Evolutionary conservation across 768 basidiomycete genomes (phyloP).

Genomic region (Sporobolomyces roseus): DNA sequence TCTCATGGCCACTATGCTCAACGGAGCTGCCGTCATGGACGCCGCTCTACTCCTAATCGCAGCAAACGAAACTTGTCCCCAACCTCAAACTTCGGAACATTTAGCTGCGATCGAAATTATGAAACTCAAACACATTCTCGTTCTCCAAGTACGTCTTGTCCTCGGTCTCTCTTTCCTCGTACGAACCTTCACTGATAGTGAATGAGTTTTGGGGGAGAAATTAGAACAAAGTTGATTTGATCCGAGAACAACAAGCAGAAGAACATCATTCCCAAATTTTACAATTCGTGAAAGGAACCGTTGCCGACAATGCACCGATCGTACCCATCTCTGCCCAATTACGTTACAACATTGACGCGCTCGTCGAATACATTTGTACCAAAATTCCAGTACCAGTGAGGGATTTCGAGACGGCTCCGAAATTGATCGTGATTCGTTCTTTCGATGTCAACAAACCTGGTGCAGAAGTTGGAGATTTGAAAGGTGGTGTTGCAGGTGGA

Average conservation of each 20-base stretch:
- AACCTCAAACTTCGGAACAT: conserved; percentile 98
- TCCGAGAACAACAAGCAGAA: conserved; percentile 86
- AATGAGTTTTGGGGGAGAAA: background rate
- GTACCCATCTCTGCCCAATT: conserved; percentile 98
- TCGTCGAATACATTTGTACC: conserved; percentile 97
- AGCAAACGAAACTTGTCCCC: conserved; percentile 97
- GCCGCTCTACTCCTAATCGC: conserved; percentile 92
- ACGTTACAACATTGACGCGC: conserved; percentile 98
- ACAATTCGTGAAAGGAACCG: conserved; percentile 95
- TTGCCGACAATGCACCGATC: conserved; percentile 94
- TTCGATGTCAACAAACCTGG: conserved; percentile 99
- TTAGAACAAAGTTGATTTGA: conserved; percentile 86
- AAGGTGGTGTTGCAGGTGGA: conserved; percentile 97
- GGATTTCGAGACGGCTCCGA: conserved; percentile 85
- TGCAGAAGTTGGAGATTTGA: conserved; percentile 90
- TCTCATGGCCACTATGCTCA: conserved; percentile 99
- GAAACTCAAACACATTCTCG: conserved; percentile 96
- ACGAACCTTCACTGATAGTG: background rate
- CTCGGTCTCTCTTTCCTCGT: background rate
- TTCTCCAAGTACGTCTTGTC: conserved; percentile 59
- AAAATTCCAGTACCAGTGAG: conserved; percentile 90
- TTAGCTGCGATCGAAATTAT: conserved; percentile 98
- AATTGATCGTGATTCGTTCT: conserved; percentile 95
- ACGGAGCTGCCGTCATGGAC: conserved; percentile 99
- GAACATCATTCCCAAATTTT: conserved; percentile 95